Base-by-base conservation (phyloP, 169 alveolate species). In the Plasmodium knowlesi region DNA sequence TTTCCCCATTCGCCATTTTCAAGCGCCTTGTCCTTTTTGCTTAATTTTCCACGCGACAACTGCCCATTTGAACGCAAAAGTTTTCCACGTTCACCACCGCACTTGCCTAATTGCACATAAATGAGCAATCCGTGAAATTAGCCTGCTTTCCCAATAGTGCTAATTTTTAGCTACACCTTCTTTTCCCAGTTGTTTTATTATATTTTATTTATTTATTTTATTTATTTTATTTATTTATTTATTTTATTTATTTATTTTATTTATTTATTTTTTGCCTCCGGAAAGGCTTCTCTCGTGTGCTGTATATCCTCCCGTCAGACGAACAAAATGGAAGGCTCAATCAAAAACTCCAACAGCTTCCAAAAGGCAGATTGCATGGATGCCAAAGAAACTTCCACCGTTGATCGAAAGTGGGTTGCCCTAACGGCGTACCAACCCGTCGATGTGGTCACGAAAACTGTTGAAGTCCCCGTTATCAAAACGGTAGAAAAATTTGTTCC, bases 351-450 rank as follows among this genome's bases (percentile, higher is more conserved):
- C 39, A 95, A 80, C 54, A 53, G 74, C 37, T 92, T 79, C 43
- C 96, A 92, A 72, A 93, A 96, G 92, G 71, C 93, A 12, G 89
- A 94, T 67, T 84, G 79, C 53, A 88, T 95, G n/a, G 96, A 92
- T 28, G 96, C 96, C 83, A 96, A 96, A 39, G 92, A 91, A 73
- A 91, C 91, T 22, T 72, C 95, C 30, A 91, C 95, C 5, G 92
- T 91, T 12, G 95, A 91, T 61, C 46, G 95, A 46, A 80, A 91
- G 30, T 92, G 96, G 98, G 98, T 97, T 41, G 98, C 98, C 10
- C 98, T 97, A 32, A 97, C 98, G 25, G 97, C 98, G 61, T 97
- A 97, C 93, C 98, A 97, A 79, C 98, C 98, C 19, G 98, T 97
- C n/a, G 98, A 97, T 86, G 96, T 97, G 46, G 95, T 96, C 41